A percentile compares a stretch with the other conserved stretches of the same genome.
phyloP scores from a whole-genome alignment of 2,329 filamentous ascomycete species.

The Fusarium heterosporum region DNA sequence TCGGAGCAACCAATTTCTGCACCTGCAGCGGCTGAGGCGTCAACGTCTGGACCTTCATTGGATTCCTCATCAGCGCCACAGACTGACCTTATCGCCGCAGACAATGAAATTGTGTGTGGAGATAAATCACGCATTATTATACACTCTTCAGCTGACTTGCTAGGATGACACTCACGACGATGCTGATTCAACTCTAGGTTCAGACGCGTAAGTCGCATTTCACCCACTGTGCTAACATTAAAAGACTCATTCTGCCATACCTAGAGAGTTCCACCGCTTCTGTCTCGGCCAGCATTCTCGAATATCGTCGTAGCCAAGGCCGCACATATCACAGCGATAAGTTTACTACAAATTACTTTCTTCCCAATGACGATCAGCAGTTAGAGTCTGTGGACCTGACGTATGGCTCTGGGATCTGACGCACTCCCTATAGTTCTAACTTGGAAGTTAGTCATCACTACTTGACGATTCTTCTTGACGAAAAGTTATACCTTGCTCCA shows the following conservation, averaged over 20 bases:
- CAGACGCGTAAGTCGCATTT: neutral
- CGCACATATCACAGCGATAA: conserved; percentile 32
- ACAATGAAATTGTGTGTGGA: neutral
- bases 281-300: conserved; percentile 21
- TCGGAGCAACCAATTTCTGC: neutral
- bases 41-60: neutral
- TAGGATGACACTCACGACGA: conserved; percentile 1
- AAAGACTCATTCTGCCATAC: fast-evolving
- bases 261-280: conserved; percentile 26
- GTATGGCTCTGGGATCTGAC: neutral
- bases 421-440: fast-evolving
- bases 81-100: neutral
- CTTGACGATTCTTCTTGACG: conserved; percentile 19
- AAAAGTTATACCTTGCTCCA: conserved; percentile 7
- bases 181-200: conserved; percentile 4
- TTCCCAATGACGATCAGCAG: conserved; percentile 32
- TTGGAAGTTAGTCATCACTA: conserved; percentile 21
- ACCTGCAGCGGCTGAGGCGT: neutral
- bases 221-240: neutral
- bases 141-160: neutral
- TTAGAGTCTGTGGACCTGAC: conserved; percentile 28
- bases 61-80: neutral
- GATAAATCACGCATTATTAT: neutral
- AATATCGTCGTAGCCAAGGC: conserved; percentile 25
- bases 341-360: conserved; percentile 18